These are phyloP conservation scores for Aspergillus egyptiacus DNA, from an alignment of 495 filamentous ascomycete species.

Conservation along the genomic window DNA sequence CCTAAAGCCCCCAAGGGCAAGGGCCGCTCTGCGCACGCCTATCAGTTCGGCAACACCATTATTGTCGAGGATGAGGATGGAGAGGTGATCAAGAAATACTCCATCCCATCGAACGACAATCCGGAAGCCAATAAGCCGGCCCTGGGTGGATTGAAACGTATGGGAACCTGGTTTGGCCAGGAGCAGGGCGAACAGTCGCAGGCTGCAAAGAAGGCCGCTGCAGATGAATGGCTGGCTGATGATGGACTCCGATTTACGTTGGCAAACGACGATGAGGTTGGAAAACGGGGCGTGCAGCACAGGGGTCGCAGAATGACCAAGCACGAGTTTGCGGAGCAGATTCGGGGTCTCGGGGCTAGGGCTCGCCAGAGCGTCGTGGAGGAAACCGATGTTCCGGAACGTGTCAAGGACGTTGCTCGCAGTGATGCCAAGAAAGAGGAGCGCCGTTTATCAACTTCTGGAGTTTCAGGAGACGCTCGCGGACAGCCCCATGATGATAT, in stretches of 20 bases:
- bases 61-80: conserved; percentile 98
- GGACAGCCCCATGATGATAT: conserved; percentile 17
- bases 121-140: conserved; percentile 30
- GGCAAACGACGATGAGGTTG: conserved; percentile 31
- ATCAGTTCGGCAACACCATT: conserved; percentile 93
- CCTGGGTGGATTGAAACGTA: conserved; percentile 47
- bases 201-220: conserved; percentile 25
- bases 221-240: conserved; percentile 54
- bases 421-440: conserved; percentile 35
- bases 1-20: conserved; percentile 22
- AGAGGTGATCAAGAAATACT: conserved; percentile 95
- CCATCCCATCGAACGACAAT: conserved; percentile 54
- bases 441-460: conserved; percentile 15
- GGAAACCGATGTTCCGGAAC: conserved; percentile 55
- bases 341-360: conserved; percentile 73
- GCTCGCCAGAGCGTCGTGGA: conserved; percentile 66
- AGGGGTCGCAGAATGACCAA: conserved; percentile 78
- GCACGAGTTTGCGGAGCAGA: conserved; percentile 80
- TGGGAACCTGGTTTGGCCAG: conserved; percentile 59
- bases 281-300: conserved; percentile 28
- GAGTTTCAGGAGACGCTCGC: neutral
- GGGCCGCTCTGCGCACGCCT: conserved; percentile 72
- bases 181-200: conserved; percentile 43
- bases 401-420: conserved; percentile 51
- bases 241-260: conserved; percentile 84